Percentiles rank a stretch among this genome's conserved stretches.
phyloP scores from a whole-genome alignment of 169 alveolate genomes.

The Eimeria sp. region DNA sequence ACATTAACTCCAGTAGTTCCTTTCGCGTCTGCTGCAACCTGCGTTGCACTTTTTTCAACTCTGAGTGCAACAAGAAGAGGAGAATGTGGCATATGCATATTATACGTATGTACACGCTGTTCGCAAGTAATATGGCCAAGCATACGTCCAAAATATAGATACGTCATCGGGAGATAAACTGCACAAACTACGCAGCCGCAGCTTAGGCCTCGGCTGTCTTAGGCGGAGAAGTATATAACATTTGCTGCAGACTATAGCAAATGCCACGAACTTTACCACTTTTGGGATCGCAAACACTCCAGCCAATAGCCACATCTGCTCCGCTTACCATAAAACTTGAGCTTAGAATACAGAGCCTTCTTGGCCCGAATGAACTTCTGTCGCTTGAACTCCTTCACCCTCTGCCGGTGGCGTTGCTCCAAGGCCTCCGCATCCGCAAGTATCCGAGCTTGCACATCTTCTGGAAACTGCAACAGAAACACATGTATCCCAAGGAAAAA shows the following conservation, averaged over 20 bases:
- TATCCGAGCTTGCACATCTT: slow-evolving; percentile 59
- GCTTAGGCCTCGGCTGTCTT: background rate
- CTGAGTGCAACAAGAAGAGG: background rate
- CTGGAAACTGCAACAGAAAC: slow-evolving; percentile 20
- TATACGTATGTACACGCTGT: background rate
- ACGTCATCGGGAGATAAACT: background rate
- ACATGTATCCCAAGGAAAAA: background rate
- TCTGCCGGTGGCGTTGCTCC: slow-evolving; percentile 57
- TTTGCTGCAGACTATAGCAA: background rate
- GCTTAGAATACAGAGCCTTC: slow-evolving; percentile 60
- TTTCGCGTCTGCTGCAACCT: slow-evolving; percentile 71
- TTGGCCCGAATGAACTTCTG: slow-evolving; percentile 52
- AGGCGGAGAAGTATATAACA: background rate
- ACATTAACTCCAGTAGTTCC: slow-evolving; percentile 31
- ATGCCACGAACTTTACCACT: background rate
- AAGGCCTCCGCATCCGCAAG: slow-evolving; percentile 45
- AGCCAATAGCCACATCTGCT: background rate
- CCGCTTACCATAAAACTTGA: slow-evolving; percentile 51
- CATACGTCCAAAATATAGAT: background rate
- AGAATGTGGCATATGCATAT: background rate
- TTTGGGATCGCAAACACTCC: background rate
- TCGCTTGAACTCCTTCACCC: slow-evolving; percentile 45
- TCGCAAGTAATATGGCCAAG: background rate
- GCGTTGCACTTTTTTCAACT: slow-evolving; percentile 71
- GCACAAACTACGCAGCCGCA: background rate